Base-by-base conservation (phyloP, 805 yeast genomes). In the Zygoascus bituminiphila region DNA sequence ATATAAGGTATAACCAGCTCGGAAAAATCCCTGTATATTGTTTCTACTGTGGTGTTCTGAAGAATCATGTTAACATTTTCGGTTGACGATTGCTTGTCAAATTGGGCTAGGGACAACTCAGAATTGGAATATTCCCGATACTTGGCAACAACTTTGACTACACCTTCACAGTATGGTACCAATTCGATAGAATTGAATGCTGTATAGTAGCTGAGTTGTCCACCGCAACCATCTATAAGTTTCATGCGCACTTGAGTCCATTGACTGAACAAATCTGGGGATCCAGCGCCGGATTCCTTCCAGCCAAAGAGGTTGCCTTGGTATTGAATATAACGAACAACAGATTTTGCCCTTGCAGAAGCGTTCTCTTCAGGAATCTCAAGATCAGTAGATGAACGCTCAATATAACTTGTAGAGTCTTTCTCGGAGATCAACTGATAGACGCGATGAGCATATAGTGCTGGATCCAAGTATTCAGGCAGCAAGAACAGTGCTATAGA, bases 391-490 rank as follows among this genome's bases (percentile, higher is more conserved):
- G 43, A 47, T 12, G 54, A 50, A 23, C 49, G 33, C 20, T 25
- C 31, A n/a, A 38, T 24, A 14, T n/a, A 15, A 35, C 39, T 39
- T 5, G 38, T 33, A 17, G 39, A 20, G 10, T 42, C 43, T 10
- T 14, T 33, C 3, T 8, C 22, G 10, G 15, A 12, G 15, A 24
- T 35, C n/a, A 56, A n/a, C 12, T 47, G 35, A 8, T 29, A 21
- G 20, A 48, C 46, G 31, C 48, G 36, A 23, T 23, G 42, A 22
- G 42, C 21, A 50, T 57, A 57, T n/a, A 43, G 2, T 4, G 38
- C 42, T 14, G 62, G 61, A 12, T 57, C 52, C 9, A 50, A 46
- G 0, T 65, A 54, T 33, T 58, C 68, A 2, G 70, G 70, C 37
- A 58, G 42, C 31, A 63, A 54, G 21, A 56, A 51, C 26, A 65